Percentiles rank a stretch among this genome's conserved stretches.
phyloP scores from a whole-genome alignment of 306 rosid species.

The Sindora glabra region DNA sequence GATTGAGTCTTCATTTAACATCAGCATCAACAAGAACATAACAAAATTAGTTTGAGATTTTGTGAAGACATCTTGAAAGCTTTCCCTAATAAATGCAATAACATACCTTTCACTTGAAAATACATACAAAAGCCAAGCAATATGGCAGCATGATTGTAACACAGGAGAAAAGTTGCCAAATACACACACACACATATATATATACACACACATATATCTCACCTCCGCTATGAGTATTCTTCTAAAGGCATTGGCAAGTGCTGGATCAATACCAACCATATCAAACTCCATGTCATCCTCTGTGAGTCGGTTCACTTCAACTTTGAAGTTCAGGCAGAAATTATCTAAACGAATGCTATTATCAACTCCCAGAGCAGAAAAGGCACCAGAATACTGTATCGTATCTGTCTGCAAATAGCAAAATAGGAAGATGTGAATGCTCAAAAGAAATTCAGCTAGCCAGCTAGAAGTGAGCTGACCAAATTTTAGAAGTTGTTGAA shows the following conservation, averaged over 20 bases:
- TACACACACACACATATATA: too few relatives aligned
- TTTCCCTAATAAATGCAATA: not conserved
- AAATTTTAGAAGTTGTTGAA: not conserved
- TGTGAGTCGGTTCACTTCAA: slow-evolving; percentile 52
- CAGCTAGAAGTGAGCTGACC: too few relatives aligned
- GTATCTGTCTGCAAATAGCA: slow-evolving; percentile 72
- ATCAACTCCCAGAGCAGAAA: slow-evolving; percentile 57
- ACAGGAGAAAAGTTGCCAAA: too few relatives aligned
- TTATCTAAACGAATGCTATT: slow-evolving; percentile 55
- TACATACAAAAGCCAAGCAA: not conserved
- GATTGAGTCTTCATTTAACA: not conserved
- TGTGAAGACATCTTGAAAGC: not conserved
- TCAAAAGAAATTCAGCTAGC: not conserved
- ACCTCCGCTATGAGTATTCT: slow-evolving; percentile 95
- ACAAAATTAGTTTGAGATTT: too few relatives aligned
- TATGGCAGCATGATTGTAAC: not conserved
- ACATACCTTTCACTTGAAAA: not conserved
- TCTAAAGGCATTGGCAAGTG: slow-evolving; percentile 89
- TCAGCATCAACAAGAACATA: too few relatives aligned
- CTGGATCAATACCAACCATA: slow-evolving; percentile 91
- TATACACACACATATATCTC: not conserved
- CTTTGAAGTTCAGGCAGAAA: slow-evolving; percentile 63
- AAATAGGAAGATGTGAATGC: slow-evolving; percentile 1
- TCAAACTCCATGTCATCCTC: slow-evolving; percentile 77
- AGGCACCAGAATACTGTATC: slow-evolving; percentile 77